Evolutionary conservation across 805 yeast species (phyloP).

Genomic region (Candida nemodendra): DNA sequence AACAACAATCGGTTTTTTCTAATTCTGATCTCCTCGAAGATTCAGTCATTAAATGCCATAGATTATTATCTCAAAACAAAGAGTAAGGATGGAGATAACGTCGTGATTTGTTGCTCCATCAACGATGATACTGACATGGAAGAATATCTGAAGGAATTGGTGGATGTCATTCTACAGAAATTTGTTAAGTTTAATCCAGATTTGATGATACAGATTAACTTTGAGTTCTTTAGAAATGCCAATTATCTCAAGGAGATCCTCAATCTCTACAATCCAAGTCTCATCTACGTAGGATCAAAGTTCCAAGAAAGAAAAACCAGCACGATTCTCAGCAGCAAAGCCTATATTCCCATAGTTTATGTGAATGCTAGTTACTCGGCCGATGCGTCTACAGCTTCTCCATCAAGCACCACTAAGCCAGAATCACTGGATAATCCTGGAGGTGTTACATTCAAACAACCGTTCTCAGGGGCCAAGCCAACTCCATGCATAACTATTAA

Average conservation of each 20-base stretch:
- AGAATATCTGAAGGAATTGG: conserved; percentile 32
- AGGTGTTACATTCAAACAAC: conserved; percentile 22
- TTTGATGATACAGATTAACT: conserved; percentile 45
- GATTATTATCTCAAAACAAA: conserved; percentile 59
- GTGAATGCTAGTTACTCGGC: conserved; percentile 17
- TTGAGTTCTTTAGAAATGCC: conserved; percentile 54
- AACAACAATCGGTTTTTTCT: conserved; percentile 32
- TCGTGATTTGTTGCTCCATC: conserved; percentile 45
- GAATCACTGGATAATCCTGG: conserved; percentile 15
- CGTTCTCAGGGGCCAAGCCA: conserved; percentile 15
- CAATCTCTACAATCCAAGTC: conserved; percentile 56
- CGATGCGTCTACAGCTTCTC: conserved; percentile 4
- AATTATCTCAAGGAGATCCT: conserved; percentile 54
- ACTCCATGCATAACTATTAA: conserved; percentile 19
- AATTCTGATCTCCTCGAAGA: conserved; percentile 61
- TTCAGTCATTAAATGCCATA: conserved; percentile 71
- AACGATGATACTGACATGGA: conserved; percentile 23
- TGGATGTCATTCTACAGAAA: conserved; percentile 38
- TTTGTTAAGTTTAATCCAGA: conserved; percentile 31
- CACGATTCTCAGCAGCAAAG: conserved; percentile 26
- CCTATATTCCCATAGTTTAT: conserved; percentile 28
- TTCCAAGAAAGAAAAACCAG: conserved; percentile 25
- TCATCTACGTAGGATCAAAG: conserved; percentile 44
- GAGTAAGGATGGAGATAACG: conserved; percentile 59
- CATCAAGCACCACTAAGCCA: not conserved